phyloP scores from a whole-genome alignment of 2,329 filamentous ascomycete genomes.

The Diaporthe capsici region DNA sequence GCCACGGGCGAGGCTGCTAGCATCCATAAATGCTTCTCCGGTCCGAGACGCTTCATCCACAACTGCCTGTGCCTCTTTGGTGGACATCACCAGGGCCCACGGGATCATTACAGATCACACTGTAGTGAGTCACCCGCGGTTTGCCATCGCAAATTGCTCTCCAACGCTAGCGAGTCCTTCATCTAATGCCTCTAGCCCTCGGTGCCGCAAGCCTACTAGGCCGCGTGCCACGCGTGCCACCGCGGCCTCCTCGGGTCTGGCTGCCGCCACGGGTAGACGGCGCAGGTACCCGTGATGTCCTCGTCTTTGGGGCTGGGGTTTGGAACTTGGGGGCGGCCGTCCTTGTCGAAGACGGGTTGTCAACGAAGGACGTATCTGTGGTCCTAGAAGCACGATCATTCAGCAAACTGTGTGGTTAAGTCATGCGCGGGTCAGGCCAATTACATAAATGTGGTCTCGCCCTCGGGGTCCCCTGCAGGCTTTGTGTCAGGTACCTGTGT shows the following conservation, averaged over 20 bases:
- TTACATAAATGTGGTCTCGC: slow-evolving; percentile 89
- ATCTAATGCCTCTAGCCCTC: slow-evolving; percentile 62
- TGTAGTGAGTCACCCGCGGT: no score
- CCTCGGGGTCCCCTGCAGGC: slow-evolving; percentile 58
- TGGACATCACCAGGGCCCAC: neutral
- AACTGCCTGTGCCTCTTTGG: neutral
- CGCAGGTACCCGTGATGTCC: slow-evolving; percentile 63
- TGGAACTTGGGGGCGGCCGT: slow-evolving; percentile 63
- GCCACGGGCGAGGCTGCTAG: neutral
- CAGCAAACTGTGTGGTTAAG: slow-evolving; percentile 19
- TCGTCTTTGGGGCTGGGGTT: slow-evolving; percentile 53
- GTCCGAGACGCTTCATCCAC: no score
- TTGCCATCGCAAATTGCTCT: neutral
- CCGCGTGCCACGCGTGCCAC: slow-evolving; percentile 54
- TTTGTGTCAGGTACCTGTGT: slow-evolving; percentile 47
- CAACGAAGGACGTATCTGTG: slow-evolving; percentile 91
- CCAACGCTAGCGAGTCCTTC: slow-evolving; percentile 44
- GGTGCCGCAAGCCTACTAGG: slow-evolving; percentile 62
- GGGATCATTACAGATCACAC: neutral
- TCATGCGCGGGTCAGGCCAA: slow-evolving; percentile 48
- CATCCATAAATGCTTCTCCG: neutral
- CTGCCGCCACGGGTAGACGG: slow-evolving; percentile 58
- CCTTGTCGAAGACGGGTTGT: slow-evolving; percentile 78
- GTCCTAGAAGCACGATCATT: slow-evolving; percentile 69
- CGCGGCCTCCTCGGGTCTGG: slow-evolving; percentile 53